Evolutionary conservation across 2,329 filamentous ascomycete species (phyloP), one percentile per base, ranked within the genome.

Genomic region (Colletotrichum noveboracense): DNA sequence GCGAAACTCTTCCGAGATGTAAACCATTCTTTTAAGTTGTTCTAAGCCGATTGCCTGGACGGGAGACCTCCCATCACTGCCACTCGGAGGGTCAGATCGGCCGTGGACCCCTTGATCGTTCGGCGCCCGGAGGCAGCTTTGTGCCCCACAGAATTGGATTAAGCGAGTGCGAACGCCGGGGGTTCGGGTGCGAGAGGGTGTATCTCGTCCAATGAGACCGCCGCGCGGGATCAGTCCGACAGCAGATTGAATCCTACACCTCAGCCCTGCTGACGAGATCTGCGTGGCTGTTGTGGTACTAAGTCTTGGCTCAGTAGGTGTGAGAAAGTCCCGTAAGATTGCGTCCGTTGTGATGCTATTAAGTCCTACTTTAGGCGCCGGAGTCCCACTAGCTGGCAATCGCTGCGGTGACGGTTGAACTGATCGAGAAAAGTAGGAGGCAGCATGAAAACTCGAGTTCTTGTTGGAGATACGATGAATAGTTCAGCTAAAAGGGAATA

Each of bases 161-260:
- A 70, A 36, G 24, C 67, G 56, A 70, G 56, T 70, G 67, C 67
- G 67, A 70, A 36, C 12, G 55, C 32, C 52, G 18, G 48, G 65
- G 58, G 30, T 8, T 16, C 32, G 66, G n/a, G 32, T 48, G 21
- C 65, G 55, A 69, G n/a, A 62, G 21, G 16, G 21, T 21, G 10
- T n/a, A 21, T 32, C 2, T 67, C n/a, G n/a, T n/a, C 55, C 12
- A 61, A 32, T 48, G 10, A 64, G n/a, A 64, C 13, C n/a, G n/a
- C n/a, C 24, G 12, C 16, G 16, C 13, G 32, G 36, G n/a, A 28
- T 9, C 4, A 12, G 16, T 60, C 56, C 21, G 30, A 8, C 30
- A 34, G 12, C 7, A 8, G 30, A 36, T 16, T 30, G 58, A 30
- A 21, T 32, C 30, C 13, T 21, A 1, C 55, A 26, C 10, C 61